Percentiles rank a stretch among this genome's conserved stretches.
Evolutionary conservation across 1,139 yeast species (phyloP).

Genomic region (Kurtzmaniella natalensis): DNA sequence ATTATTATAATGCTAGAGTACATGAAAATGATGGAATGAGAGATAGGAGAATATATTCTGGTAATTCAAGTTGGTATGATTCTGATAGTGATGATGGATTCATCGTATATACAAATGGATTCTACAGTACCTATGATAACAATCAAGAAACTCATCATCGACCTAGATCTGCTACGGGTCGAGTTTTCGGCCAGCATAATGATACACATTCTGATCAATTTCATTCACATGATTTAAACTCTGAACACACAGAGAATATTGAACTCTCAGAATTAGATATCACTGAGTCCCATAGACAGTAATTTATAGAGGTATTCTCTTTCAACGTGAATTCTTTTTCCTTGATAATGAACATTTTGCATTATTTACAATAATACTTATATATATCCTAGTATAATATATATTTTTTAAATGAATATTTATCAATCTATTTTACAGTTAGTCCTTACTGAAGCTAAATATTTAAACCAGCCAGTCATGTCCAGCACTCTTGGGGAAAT

Average conservation of each 20-base stretch:
- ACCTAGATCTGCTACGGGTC: slow-evolving; percentile 1
- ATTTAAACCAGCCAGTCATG: slow-evolving; percentile 6
- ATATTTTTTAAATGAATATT: too few species aligned
- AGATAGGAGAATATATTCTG: slow-evolving; percentile 14
- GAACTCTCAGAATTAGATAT: slow-evolving; percentile 3
- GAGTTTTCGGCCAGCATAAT: too few species aligned
- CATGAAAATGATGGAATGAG: slow-evolving; percentile 38
- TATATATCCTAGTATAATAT: too few species aligned
- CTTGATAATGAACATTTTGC: too few species aligned
- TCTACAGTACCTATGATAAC: slow-evolving; percentile 22
- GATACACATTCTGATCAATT: too few species aligned
- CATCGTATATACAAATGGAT: slow-evolving; percentile 43
- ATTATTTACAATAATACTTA: too few species aligned
- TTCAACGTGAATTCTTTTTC: too few species aligned
- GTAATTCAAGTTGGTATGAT: slow-evolving; percentile 18
- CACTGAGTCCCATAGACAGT: too few species aligned
- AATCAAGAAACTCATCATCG: slow-evolving; percentile 9
- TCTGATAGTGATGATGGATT: slow-evolving; percentile 44
- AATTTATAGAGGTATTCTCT: too few species aligned
- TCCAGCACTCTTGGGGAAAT: slow-evolving; percentile 1
- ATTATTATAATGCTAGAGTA: slow-evolving; percentile 28
- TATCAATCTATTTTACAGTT: too few species aligned
- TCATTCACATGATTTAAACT: slow-evolving; percentile 6
- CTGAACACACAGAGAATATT: slow-evolving; percentile 1
- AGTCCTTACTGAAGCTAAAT: too few species aligned